These are phyloP conservation scores for Apiotrichum siamense DNA, from an alignment of 1,284 basidiomycete genomes.

Conservation along the genomic window DNA sequence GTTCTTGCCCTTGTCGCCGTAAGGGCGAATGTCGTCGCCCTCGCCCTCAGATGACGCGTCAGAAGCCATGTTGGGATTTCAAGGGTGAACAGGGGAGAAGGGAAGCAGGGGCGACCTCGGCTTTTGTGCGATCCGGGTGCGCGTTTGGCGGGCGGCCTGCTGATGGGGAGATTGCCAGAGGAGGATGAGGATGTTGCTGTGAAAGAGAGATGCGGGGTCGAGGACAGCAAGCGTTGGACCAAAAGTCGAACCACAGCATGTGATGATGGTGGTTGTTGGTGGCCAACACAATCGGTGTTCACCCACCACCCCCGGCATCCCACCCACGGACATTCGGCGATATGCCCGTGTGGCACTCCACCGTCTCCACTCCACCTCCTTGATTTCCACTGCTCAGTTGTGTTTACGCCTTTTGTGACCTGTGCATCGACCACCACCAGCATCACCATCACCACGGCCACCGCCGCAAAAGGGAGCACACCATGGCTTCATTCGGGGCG, in stretches of 20 bases:
- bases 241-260: too few species aligned
- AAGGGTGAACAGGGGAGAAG: too few species aligned
- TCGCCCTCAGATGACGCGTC: constrained; percentile 44
- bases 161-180: not conserved
- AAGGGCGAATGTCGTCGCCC: constrained; percentile 46
- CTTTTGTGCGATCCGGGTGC: too few species aligned
- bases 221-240: too few species aligned
- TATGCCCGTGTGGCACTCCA: not conserved
- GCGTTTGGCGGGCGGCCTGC: not conserved
- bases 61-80: not conserved
- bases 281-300: too few species aligned
- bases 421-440: not conserved
- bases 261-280: too few species aligned
- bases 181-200: not conserved
- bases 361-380: not conserved
- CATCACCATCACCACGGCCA: not conserved
- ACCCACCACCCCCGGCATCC: too few species aligned
- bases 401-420: not conserved
- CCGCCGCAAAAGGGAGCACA: too few species aligned
- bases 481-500: constrained; percentile 1
- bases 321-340: not conserved
- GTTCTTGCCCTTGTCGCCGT: constrained; percentile 32
- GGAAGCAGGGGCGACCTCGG: too few species aligned
- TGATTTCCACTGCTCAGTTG: too few species aligned
- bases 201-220: not conserved